A percentile compares a stretch with the other conserved stretches of the same genome.
These are phyloP conservation scores for Fusarium burgessii DNA, from an alignment of 2,329 filamentous ascomycete species.

Conservation along the genomic window DNA sequence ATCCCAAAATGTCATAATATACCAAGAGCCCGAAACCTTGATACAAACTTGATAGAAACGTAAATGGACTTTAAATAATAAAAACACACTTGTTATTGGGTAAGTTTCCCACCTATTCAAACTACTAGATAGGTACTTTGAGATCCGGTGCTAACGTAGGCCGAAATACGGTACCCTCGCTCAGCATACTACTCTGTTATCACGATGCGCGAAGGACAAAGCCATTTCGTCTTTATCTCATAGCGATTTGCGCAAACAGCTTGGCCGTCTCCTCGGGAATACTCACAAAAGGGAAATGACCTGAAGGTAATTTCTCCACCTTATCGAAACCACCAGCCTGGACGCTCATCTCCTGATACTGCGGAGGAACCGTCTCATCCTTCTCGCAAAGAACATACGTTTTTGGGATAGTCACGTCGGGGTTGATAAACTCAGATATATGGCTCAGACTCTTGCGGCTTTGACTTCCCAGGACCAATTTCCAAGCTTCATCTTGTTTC, in stretches of 20 bases:
- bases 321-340: not conserved
- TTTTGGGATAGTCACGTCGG: not conserved
- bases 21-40: too few relatives aligned
- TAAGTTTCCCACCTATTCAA: too few relatives aligned
- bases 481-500: not conserved
- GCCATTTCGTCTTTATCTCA: constrained; percentile 7
- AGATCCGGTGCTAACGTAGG: too few relatives aligned
- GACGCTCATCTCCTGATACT: not conserved
- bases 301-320: not conserved
- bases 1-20: not conserved
- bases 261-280: not conserved
- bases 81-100: too few relatives aligned
- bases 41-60: too few relatives aligned
- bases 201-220: too few relatives aligned
- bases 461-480: not conserved
- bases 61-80: too few relatives aligned
- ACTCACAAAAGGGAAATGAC: not conserved
- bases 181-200: too few relatives aligned
- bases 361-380: accelerated
- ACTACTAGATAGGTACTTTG: too few relatives aligned
- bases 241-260: not conserved
- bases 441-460: not conserved
- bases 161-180: too few relatives aligned
- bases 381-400: not conserved
- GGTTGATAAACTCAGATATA: not conserved